A percentile compares a stretch with the other conserved stretches of the same genome.
Conservation (phyloP, 2,329 filamentous ascomycete species). For the Cladosporium phlei region DNA sequence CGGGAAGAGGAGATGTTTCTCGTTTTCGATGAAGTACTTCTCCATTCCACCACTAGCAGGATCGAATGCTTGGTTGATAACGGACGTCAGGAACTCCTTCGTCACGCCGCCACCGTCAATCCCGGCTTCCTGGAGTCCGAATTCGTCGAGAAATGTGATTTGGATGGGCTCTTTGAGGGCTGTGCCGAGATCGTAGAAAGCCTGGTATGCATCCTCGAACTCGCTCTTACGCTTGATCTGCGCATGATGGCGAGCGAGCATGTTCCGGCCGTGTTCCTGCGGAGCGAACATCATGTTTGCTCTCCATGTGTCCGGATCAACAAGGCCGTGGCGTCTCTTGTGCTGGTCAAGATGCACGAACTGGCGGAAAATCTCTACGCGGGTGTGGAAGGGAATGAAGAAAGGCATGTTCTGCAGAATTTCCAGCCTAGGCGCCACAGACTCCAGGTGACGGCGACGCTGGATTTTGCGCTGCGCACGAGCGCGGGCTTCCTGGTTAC, state of each 20-base stretch:
- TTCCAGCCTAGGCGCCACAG: slow-evolving; percentile 79
- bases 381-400: slow-evolving; percentile 84
- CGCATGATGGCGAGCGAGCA: slow-evolving; percentile 61
- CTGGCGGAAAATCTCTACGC: slow-evolving; percentile 88
- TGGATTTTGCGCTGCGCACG: slow-evolving; percentile 62
- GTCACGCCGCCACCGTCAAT: slow-evolving; percentile 97
- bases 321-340: slow-evolving; percentile 61
- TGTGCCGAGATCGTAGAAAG: slow-evolving; percentile 77
- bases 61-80: slow-evolving; percentile 79
- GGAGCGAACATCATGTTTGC: slow-evolving; percentile 37
- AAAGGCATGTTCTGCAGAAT: slow-evolving; percentile 96
- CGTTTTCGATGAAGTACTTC: slow-evolving; percentile 72
- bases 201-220: slow-evolving; percentile 78
- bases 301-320: slow-evolving; percentile 73
- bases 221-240: slow-evolving; percentile 72
- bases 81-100: slow-evolving; percentile 89
- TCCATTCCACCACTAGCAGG: slow-evolving; percentile 37
- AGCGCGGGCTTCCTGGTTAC: slow-evolving; percentile 53
- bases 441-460: slow-evolving; percentile 67
- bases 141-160: slow-evolving; percentile 92
- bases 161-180: slow-evolving; percentile 91
- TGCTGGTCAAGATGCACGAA: slow-evolving; percentile 81
- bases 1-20: slow-evolving; percentile 81
- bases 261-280: slow-evolving; percentile 36
- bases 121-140: slow-evolving; percentile 79